Conservation (phyloP, 371 early-diverging fungal species). For the Mucor piriformis region DNA sequence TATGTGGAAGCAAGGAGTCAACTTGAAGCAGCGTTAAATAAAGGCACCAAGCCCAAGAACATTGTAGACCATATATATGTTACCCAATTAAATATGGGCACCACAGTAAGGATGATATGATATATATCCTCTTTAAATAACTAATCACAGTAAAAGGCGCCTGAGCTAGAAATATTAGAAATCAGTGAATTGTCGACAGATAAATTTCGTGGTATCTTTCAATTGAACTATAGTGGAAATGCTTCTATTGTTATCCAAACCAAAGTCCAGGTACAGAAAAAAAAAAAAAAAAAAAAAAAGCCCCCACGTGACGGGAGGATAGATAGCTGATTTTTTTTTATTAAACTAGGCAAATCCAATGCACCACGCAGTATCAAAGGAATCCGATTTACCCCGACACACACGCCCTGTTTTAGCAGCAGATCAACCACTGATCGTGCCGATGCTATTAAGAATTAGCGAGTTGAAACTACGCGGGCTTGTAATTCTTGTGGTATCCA, state of each 20-base stretch:
- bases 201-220: conserved; percentile 94
- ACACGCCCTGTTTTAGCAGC: conserved; percentile 84
- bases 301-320: too few relatives aligned
- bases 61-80: conserved; percentile 90
- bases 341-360: conserved; percentile 87
- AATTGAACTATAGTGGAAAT: conserved; percentile 91
- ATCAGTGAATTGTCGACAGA: conserved; percentile 93
- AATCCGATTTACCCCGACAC: conserved; percentile 62
- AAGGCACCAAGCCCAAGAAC: conserved; percentile 87
- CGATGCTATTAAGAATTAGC: conserved; percentile 91
- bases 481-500: conserved; percentile 89
- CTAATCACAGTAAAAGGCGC: conserved; percentile 65
- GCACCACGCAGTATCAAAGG: conserved; percentile 66
- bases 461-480: conserved; percentile 90
- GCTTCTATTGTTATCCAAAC: conserved; percentile 92
- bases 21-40: conserved; percentile 90
- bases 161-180: conserved; percentile 95
- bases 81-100: conserved; percentile 94
- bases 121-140: too few relatives aligned
- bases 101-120: conserved; percentile 63
- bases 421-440: conserved; percentile 91
- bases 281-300: too few relatives aligned
- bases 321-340: too few relatives aligned
- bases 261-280: conserved; percentile 71
- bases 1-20: conserved; percentile 79